Base-by-base conservation (phyloP, 768 basidiomycete species). In the Amanita thiersii region DNA sequence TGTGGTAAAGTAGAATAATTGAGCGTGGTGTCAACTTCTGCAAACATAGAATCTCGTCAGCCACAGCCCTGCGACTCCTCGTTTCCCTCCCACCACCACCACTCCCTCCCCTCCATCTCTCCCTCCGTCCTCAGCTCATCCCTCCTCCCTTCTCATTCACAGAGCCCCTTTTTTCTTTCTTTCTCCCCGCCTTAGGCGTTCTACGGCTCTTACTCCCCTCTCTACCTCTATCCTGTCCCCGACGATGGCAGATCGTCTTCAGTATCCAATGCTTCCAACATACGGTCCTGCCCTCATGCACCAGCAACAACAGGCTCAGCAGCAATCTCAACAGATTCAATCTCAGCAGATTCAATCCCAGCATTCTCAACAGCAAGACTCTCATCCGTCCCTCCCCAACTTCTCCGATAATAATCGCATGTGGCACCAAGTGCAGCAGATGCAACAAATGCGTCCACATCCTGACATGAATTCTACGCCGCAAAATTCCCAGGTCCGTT, bases 191-290 rank as follows among this genome's bases (percentile, higher is more conserved):
- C 48, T 44, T 49, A 48, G 53, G 54, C 54, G 52, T 52, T 52
- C 43, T 40, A 31, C 44, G 50, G 7, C 7, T 35, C 15, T 14
- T 55, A 55, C 56, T 57, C 31, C 56, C 55, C 55, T 44, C 52
- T 54, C 49, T 56, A 46, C 49, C 56, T 50, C 48, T 51, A 54
- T 52, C 38, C 52, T 42, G 49, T 48, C 43, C 40, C 51, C 32
- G 62, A 65, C 63, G 57, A 79, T 79, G 79, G 76, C 79, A 56
- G 77, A 81, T 73, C 75, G 72, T 58, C 56, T 68, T 39, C 69
- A 66, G 59, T 79, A 77, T 57, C 48, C 65, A 51, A 75, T 81
- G 71, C 60, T 75, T 33, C 59, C 73, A 45, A 68, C 62, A 58
- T 72, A 77, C 59, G 65, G 63, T 44, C 58, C 64, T 43, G 61